A percentile compares a stretch with the other conserved stretches of the same genome.
Conservation (phyloP, 345 rosid species). For the Mangifera indica region DNA sequence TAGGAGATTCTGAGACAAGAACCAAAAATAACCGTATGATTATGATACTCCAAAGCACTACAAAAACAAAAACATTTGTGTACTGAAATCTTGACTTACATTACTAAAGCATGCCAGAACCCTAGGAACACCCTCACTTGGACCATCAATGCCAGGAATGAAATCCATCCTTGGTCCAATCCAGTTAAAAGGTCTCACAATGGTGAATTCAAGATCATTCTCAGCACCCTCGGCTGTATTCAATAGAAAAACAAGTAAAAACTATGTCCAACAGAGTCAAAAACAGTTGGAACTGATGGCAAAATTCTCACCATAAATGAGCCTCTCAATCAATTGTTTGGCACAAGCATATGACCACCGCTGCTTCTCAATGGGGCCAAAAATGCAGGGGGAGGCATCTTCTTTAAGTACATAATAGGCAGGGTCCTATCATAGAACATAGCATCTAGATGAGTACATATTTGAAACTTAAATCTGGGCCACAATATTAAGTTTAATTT, state of each 20-base stretch:
- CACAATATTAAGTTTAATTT: not conserved
- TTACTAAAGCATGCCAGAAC: slow-evolving; percentile 98
- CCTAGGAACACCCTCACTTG: slow-evolving; percentile 98
- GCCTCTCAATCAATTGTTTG: slow-evolving; percentile 97
- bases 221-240: slow-evolving; percentile 96
- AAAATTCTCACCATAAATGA: slow-evolving; percentile 62
- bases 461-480: not conserved
- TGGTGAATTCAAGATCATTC: slow-evolving; percentile 89
- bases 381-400: slow-evolving; percentile 91
- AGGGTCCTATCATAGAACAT: slow-evolving; percentile 64
- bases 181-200: slow-evolving; percentile 99
- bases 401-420: slow-evolving; percentile 82
- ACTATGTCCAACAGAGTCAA: not conserved
- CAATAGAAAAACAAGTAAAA: slow-evolving; percentile 9
- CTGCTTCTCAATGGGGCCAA: slow-evolving; percentile 97
- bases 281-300: not conserved
- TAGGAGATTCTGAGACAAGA: slow-evolving; percentile 56
- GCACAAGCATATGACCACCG: slow-evolving; percentile 99
- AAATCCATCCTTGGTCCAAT: slow-evolving; percentile 99
- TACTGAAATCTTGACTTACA: slow-evolving; percentile 37
- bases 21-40: not conserved
- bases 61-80: not conserved
- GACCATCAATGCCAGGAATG: slow-evolving; percentile 98
- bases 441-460: not conserved
- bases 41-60: not conserved